These are phyloP conservation scores for Solanum boliviense DNA, from an alignment of 257 asterid species.

Conservation along the genomic window DNA sequence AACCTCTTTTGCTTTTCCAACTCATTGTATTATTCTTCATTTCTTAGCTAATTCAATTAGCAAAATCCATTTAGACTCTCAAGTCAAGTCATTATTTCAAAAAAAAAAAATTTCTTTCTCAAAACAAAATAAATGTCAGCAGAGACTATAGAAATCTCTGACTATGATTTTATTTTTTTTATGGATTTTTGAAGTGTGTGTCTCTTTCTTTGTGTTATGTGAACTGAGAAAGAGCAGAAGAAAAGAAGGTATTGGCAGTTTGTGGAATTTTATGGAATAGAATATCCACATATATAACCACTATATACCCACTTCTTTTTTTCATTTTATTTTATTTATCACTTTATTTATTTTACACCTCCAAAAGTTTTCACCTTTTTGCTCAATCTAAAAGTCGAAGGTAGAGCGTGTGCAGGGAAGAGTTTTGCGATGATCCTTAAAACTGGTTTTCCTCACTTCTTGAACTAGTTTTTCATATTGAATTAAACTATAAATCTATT, in stretches of 20 bases:
- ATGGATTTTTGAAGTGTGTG: neutral
- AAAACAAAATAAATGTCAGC: neutral
- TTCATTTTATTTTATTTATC: neutral
- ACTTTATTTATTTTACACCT: no score
- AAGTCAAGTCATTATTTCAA: neutral
- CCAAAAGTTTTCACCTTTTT: no score
- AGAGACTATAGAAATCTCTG: neutral
- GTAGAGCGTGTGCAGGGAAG: neutral
- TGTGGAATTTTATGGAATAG: neutral
- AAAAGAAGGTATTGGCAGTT: neutral
- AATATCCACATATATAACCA: neutral
- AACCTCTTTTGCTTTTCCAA: constrained; percentile 71
- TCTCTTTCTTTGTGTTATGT: neutral
- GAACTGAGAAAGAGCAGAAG: neutral
- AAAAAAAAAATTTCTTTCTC: neutral
- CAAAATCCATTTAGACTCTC: constrained; percentile 20
- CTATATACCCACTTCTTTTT: neutral
- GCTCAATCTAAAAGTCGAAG: neutral
- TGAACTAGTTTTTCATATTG: no score
- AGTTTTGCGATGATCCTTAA: neutral
- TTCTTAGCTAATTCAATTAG: neutral
- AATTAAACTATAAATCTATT: no score
- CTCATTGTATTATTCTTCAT: constrained; percentile 34
- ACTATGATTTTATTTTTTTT: neutral
- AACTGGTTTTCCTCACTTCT: neutral